Percentiles rank a stretch among this genome's conserved stretches.
These are phyloP conservation scores for Apiospora koreana DNA, from an alignment of 2,329 filamentous ascomycete species.

Conservation along the genomic window DNA sequence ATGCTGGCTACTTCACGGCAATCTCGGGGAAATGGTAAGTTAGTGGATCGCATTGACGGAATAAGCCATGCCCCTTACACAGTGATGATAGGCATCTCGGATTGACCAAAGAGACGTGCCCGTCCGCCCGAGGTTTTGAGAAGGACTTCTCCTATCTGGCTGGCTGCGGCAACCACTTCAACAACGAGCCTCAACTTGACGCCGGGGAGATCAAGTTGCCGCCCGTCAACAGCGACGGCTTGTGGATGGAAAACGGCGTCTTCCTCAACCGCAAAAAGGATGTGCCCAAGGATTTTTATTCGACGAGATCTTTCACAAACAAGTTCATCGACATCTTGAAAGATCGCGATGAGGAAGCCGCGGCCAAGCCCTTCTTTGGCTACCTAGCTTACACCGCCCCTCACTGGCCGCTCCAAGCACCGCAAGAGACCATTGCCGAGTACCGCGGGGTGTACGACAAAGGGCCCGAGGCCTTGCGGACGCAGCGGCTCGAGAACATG, in stretches of 20 bases:
- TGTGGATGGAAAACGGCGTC: constrained; percentile 23
- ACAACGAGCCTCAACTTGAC: background rate
- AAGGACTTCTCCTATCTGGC: background rate
- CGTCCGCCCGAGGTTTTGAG: background rate
- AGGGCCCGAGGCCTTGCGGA: constrained; percentile 47
- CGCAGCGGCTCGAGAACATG: constrained; percentile 38
- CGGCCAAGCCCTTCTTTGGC: constrained; percentile 45
- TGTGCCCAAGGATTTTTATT: constrained; percentile 45
- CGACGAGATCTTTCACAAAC: constrained; percentile 52
- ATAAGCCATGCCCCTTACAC: no score
- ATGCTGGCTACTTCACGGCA: constrained; percentile 59
- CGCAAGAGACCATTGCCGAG: constrained; percentile 44
- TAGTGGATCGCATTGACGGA: background rate
- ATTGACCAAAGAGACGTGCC: background rate
- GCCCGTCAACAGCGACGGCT: constrained; percentile 19
- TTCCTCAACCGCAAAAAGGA: constrained; percentile 31
- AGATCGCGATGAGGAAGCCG: constrained; percentile 41
- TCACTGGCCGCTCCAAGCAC: constrained; percentile 54
- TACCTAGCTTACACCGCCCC: constrained; percentile 51
- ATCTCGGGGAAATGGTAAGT: constrained; percentile 65
- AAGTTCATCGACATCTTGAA: constrained; percentile 53
- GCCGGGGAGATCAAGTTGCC: background rate
- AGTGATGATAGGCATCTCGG: background rate
- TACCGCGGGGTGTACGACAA: constrained; percentile 52
- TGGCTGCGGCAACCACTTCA: background rate